Evolutionary conservation across 2,329 filamentous ascomycete genomes (phyloP).

Genomic region (Amauroascus niger): DNA sequence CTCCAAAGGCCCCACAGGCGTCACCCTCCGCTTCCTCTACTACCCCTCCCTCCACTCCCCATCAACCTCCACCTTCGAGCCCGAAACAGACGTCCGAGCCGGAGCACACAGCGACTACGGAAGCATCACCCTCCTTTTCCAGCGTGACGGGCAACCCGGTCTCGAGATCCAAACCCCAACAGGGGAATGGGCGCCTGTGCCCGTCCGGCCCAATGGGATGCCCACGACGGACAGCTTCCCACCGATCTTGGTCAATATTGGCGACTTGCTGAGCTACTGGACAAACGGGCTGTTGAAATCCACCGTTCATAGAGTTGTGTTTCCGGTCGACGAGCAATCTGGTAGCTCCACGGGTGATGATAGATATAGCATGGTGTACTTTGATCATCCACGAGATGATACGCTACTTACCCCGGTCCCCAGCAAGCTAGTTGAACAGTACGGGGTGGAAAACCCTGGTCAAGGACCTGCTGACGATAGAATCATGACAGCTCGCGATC

Average conservation of each 20-base stretch:
- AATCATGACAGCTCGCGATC: slow-evolving; percentile 49
- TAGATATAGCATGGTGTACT: slow-evolving; percentile 52
- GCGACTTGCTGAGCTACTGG: slow-evolving; percentile 71
- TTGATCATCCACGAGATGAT: slow-evolving; percentile 52
- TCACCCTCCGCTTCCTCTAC: slow-evolving; percentile 60
- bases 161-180: slow-evolving; percentile 65
- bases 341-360: slow-evolving; percentile 25
- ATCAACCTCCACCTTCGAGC: slow-evolving; percentile 36
- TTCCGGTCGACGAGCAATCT: slow-evolving; percentile 40
- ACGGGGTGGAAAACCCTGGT: slow-evolving; percentile 29
- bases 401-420: slow-evolving; percentile 48
- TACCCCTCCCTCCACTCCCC: slow-evolving; percentile 52
- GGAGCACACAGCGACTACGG: slow-evolving; percentile 88
- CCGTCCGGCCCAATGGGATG: slow-evolving; percentile 47
- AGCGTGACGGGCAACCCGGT: slow-evolving; percentile 72
- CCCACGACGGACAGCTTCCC: slow-evolving; percentile 37
- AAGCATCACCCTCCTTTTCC: slow-evolving; percentile 64
- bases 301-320: slow-evolving; percentile 82
- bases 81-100: slow-evolving; percentile 61
- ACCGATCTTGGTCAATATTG: slow-evolving; percentile 67
- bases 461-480: slow-evolving; percentile 36
- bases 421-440: slow-evolving; percentile 40
- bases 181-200: slow-evolving; percentile 53
- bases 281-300: slow-evolving; percentile 78
- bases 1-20: slow-evolving; percentile 42